phyloP scores from a whole-genome alignment of 805 yeast species.

The Candida hispaniensis region DNA sequence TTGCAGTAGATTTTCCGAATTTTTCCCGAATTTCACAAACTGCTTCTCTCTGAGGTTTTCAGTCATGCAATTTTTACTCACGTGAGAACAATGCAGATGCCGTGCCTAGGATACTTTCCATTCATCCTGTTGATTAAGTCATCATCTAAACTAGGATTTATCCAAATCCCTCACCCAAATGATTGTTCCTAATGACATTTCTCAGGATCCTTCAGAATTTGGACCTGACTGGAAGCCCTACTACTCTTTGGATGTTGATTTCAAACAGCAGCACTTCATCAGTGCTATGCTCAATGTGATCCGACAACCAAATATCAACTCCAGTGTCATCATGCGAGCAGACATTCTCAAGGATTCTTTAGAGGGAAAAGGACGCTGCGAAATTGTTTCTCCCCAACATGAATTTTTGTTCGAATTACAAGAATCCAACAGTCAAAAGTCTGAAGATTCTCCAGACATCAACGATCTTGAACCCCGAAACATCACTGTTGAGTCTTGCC shows the following conservation, averaged over 20 bases:
- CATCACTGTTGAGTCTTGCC: slow-evolving; percentile 10
- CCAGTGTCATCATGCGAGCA: slow-evolving; percentile 82
- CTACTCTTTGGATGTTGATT: slow-evolving; percentile 40
- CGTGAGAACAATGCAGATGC: too few relatives aligned
- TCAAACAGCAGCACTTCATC: slow-evolving; percentile 48
- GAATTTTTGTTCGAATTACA: slow-evolving; percentile 9
- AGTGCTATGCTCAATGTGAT: slow-evolving; percentile 71
- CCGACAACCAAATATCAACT: slow-evolving; percentile 78
- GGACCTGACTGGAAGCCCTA: slow-evolving; percentile 58
- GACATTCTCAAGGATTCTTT: slow-evolving; percentile 40
- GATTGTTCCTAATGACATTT: slow-evolving; percentile 28
- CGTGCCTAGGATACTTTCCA: too few relatives aligned
- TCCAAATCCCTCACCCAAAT: background rate
- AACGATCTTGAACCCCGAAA: slow-evolving; percentile 20
- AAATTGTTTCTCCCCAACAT: slow-evolving; percentile 7
- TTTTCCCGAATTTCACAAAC: too few relatives aligned
- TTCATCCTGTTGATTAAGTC: too few relatives aligned
- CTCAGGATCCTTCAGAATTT: slow-evolving; percentile 34
- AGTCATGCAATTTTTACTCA: too few relatives aligned
- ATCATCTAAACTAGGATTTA: too few relatives aligned
- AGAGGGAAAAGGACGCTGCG: too few relatives aligned
- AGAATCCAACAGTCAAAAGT: background rate
- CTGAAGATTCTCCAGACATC: background rate
- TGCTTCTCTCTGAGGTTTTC: too few relatives aligned
- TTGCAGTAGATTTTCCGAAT: too few relatives aligned